phyloP scores from a whole-genome alignment of 305 asterid genomes.

The Fraxinus xanthoxyloides region DNA sequence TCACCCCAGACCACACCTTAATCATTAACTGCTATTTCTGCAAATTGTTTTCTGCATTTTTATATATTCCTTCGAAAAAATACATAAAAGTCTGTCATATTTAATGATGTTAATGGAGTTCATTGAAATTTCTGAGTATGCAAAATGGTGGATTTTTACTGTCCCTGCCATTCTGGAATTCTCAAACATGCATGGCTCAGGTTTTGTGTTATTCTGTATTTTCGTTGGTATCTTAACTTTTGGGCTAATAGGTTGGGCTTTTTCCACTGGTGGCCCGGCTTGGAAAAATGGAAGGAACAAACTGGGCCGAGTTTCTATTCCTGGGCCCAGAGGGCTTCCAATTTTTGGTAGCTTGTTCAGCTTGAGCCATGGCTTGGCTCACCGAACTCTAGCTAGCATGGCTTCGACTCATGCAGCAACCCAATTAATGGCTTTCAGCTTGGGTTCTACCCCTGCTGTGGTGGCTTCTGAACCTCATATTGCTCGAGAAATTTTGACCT shows the following conservation, averaged over 20 bases:
- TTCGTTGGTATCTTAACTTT: constrained; percentile 5
- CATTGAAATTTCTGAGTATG: constrained; percentile 30
- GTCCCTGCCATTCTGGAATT: constrained; percentile 44
- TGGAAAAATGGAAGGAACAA: constrained; percentile 46
- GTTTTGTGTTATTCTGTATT: constrained; percentile 14
- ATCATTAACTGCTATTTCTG: not conserved
- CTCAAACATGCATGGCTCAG: constrained; percentile 19
- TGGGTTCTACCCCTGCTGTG: constrained; percentile 54
- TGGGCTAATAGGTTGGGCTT: constrained; percentile 47
- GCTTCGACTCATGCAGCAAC: constrained; percentile 34
- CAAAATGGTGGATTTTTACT: constrained; percentile 41
- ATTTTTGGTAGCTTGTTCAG: constrained; percentile 54
- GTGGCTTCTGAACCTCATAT: constrained; percentile 44
- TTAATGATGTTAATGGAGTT: constrained; percentile 31
- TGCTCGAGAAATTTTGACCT: constrained; percentile 59
- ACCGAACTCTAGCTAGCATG: constrained; percentile 48
- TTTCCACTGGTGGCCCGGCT: constrained; percentile 42
- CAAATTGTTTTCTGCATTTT: not conserved
- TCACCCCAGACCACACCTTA: not conserved
- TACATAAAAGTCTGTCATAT: not conserved
- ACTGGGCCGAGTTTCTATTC: constrained; percentile 42
- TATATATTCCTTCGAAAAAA: not conserved
- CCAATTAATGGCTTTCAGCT: constrained; percentile 60
- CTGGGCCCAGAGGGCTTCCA: constrained; percentile 60
- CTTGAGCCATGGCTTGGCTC: constrained; percentile 69